phyloP scores from a whole-genome alignment of 495 filamentous ascomycete species.

The Penicillium goetzii region DNA sequence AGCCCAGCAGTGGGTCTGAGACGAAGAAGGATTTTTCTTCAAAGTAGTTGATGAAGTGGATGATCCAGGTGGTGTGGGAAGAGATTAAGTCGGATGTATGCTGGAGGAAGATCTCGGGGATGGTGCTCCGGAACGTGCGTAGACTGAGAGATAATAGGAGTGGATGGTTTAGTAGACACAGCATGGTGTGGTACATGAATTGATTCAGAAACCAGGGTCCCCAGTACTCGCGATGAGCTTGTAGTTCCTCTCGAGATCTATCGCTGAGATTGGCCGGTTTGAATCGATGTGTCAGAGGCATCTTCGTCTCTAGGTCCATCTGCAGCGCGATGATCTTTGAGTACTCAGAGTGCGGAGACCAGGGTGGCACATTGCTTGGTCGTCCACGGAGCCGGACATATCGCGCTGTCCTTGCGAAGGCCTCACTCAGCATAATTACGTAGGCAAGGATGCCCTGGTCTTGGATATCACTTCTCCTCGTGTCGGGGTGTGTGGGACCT shows the following conservation, averaged over 20 bases:
- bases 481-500: slow-evolving; percentile 21
- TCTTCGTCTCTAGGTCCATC: slow-evolving; percentile 53
- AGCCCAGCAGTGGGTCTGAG: slow-evolving; percentile 53
- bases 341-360: slow-evolving; percentile 55
- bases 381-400: slow-evolving; percentile 51
- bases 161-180: slow-evolving; percentile 54
- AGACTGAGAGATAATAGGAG: slow-evolving; percentile 50
- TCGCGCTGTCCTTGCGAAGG: slow-evolving; percentile 47
- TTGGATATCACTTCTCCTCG: slow-evolving; percentile 33
- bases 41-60: slow-evolving; percentile 53
- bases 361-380: slow-evolving; percentile 49
- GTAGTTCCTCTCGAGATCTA: slow-evolving; percentile 44
- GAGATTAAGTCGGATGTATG: slow-evolving; percentile 52
- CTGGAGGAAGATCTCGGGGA: slow-evolving; percentile 55
- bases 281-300: slow-evolving; percentile 52
- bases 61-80: slow-evolving; percentile 53
- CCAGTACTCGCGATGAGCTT: slow-evolving; percentile 50
- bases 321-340: slow-evolving; percentile 51
- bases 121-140: slow-evolving; percentile 49
- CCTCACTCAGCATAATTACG: slow-evolving; percentile 49
- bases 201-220: slow-evolving; percentile 54
- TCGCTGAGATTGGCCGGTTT: slow-evolving; percentile 48
- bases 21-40: slow-evolving; percentile 47
- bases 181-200: slow-evolving; percentile 53
- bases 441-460: slow-evolving; percentile 54